Percentiles rank a stretch among this genome's conserved stretches.
Conservation (phyloP, 2,329 filamentous ascomycete genomes). For the Neoarthrinium moseri region DNA sequence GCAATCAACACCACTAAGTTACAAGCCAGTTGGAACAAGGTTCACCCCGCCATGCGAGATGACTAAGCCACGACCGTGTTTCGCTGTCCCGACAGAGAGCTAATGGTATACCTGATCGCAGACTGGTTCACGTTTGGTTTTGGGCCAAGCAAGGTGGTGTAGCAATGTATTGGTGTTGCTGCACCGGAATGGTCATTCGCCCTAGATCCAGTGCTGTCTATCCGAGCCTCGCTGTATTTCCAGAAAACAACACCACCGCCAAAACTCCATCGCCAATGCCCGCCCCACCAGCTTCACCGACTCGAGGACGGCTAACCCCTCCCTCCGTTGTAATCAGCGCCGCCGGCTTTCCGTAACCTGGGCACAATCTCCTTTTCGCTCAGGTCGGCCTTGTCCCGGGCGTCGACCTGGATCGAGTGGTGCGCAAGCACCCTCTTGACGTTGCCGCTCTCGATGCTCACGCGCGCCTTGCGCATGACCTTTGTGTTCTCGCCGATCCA, state of each 20-base stretch:
- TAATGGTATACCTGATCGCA: too few relatives aligned
- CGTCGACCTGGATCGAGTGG: slow-evolving; percentile 65
- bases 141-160: too few relatives aligned
- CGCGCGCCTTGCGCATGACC: slow-evolving; percentile 69
- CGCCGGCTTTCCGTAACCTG: slow-evolving; percentile 63
- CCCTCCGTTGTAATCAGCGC: slow-evolving; percentile 70
- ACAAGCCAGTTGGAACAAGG: too few relatives aligned
- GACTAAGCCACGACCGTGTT: too few relatives aligned
- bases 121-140: too few relatives aligned
- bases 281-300: background rate
- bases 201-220: too few relatives aligned
- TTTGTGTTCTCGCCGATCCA: slow-evolving; percentile 67
- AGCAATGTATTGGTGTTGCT: too few relatives aligned
- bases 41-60: slow-evolving; percentile 12
- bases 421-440: slow-evolving; percentile 65
- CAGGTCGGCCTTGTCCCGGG: slow-evolving; percentile 58
- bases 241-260: too few relatives aligned
- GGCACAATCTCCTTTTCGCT: slow-evolving; percentile 61
- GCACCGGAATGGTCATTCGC: too few relatives aligned
- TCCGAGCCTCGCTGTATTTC: too few relatives aligned
- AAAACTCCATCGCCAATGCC: too few relatives aligned
- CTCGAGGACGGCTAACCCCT: slow-evolving; percentile 40
- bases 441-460: slow-evolving; percentile 64
- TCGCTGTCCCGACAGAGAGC: too few relatives aligned
- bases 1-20: slow-evolving; percentile 2